A percentile compares a stretch with the other conserved stretches of the same genome.
Conservation (phyloP, 371 early-diverging fungal species). For the Dichotomocladium elegans region DNA sequence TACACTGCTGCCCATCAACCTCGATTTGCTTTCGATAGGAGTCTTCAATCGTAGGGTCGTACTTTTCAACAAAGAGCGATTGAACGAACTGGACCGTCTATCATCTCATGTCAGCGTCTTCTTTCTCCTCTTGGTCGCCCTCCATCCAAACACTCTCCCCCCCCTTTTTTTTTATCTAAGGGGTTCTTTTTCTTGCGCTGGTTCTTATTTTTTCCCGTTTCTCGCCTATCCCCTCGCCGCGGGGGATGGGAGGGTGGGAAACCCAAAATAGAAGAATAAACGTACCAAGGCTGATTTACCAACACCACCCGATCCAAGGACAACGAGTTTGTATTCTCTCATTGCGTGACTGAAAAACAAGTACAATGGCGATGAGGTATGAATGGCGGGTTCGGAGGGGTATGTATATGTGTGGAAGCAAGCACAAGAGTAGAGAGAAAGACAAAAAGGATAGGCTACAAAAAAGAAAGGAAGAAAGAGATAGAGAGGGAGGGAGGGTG, state of each 20-base stretch:
- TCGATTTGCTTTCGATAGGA: conserved; percentile 87
- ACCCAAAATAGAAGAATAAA: too few relatives aligned
- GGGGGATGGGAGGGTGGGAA: not conserved
- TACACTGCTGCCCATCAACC: conserved; percentile 81
- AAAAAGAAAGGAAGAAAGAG: not conserved
- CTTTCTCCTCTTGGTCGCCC: too few relatives aligned
- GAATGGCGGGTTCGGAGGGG: not conserved
- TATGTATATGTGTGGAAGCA: not conserved
- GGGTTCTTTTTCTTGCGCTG: too few relatives aligned
- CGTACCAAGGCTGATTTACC: conserved; percentile 87
- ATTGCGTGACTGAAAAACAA: too few relatives aligned
- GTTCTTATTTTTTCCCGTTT: too few relatives aligned
- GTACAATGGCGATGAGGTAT: too few relatives aligned
- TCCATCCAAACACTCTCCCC: too few relatives aligned
- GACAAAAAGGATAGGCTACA: conserved; percentile 13
- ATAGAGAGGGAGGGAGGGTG: not conserved
- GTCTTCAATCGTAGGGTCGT: conserved; percentile 91
- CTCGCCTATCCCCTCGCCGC: too few relatives aligned
- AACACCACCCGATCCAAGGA: conserved; percentile 89
- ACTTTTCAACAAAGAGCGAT: conserved; percentile 84
- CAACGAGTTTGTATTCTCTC: conserved; percentile 85
- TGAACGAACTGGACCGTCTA: conserved; percentile 91
- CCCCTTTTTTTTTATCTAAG: too few relatives aligned
- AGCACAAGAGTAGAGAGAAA: not conserved
- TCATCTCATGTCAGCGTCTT: too few relatives aligned